A percentile compares a stretch with the other conserved stretches of the same genome.
phyloP scores from a whole-genome alignment of 208 protist species.

The Spongospora subterranea region DNA sequence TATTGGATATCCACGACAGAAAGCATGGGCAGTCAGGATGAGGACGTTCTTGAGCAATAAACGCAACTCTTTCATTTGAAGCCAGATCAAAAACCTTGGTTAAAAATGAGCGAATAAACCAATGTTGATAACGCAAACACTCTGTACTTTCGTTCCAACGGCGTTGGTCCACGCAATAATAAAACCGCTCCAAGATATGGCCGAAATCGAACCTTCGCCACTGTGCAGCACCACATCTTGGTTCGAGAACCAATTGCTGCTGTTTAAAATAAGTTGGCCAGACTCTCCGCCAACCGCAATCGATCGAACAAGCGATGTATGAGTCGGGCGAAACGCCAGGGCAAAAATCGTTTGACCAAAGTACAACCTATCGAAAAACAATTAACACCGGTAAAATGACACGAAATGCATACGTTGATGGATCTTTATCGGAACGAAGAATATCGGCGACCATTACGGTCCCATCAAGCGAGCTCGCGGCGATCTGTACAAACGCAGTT shows the following conservation, averaged over 20 bases:
- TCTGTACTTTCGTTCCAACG: background rate
- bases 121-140: background rate
- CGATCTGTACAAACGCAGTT: background rate
- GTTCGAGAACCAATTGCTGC: conserved; percentile 14
- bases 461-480: background rate
- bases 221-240: conserved; percentile 15
- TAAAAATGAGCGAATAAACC: background rate
- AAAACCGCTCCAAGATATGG: conserved; percentile 25
- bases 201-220: conserved; percentile 18
- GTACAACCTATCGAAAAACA: conserved; percentile 6
- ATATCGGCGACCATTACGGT: background rate
- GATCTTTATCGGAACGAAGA: background rate
- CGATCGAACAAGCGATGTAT: conserved; percentile 16
- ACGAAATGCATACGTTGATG: background rate
- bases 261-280: conserved; percentile 8
- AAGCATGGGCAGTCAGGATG: background rate
- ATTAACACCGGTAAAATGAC: background rate
- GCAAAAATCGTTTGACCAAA: background rate
- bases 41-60: background rate
- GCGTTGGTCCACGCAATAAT: conserved; percentile 1
- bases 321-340: conserved; percentile 27
- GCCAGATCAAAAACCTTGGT: conserved; percentile 9
- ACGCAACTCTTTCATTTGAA: background rate
- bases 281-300: background rate
- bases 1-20: background rate